Evolutionary conservation across 2,329 filamentous ascomycete species (phyloP), one percentile per base, ranked within the genome.

Genomic region (Penicillium sp.): DNA sequence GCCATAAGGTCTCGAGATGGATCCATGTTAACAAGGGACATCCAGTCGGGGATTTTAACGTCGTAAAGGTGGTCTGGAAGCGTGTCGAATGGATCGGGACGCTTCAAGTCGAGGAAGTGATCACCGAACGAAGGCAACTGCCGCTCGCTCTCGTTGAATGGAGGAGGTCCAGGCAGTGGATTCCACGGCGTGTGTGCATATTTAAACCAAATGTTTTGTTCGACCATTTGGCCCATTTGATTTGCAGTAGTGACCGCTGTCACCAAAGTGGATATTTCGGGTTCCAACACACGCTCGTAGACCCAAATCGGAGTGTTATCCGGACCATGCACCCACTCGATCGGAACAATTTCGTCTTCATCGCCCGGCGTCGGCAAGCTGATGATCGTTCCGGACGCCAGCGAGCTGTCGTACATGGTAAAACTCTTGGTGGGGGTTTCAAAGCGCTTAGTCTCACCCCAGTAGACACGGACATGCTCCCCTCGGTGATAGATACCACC

Each of bases 201-300:
- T 13, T 25, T 14, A 14, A 41, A 38, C 18, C 16, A 7, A 3
- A 8, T 18, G 18, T 4, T 22, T 39, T 24, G 10, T 16, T 35
- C 31, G 3, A 35, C 14, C 31, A 16, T 16, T 14, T 9, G 14
- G 13, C 20, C 39, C 14, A 41, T 8, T 8, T 25, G 13, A 25
- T 45, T 24, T 56, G 66, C 55, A 18, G 55, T 44, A 7, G 18
- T 38, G 8, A 66, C 42, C 16, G 58, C 39, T 7, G 47, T 27
- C 18, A 44, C 18, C 11, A 62, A 62, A 3, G 40, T 42, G n/a
- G 13, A 71, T n/a, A 5, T 2, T 57, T 55, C 2, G 13, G 69
- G 69, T 24, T 66, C 61, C 35, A 68, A 41, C 13, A 72, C 51
- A 6, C 56, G 65, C 48, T 74, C 72, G 30, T 72, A 74, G 40